These are phyloP conservation scores for Arachis hypogaea DNA, from an alignment of 306 rosid species.

Conservation along the genomic window DNA sequence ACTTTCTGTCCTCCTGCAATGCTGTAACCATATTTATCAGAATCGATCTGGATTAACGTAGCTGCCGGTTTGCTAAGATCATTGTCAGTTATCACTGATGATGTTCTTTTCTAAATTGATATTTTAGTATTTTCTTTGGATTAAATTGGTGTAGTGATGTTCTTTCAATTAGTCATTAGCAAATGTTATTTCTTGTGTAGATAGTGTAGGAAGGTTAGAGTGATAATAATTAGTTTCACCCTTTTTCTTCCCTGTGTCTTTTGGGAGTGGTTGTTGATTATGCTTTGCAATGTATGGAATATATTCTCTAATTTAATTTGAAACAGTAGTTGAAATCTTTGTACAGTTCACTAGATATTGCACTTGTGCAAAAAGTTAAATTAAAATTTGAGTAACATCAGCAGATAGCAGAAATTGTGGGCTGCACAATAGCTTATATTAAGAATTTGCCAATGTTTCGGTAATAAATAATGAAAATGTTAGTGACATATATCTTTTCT, in stretches of 20 bases:
- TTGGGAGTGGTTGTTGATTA: background rate
- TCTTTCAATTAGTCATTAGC: conserved; percentile 10
- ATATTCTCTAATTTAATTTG: conserved; percentile 17
- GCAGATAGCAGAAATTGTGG: no score
- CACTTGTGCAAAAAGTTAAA: background rate
- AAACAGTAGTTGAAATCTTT: conserved; percentile 2
- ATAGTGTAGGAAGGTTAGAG: conserved; percentile 13
- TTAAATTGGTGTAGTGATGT: conserved; percentile 19
- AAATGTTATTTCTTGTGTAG: conserved; percentile 2
- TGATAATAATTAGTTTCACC: conserved; percentile 8
- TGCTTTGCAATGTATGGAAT: conserved; percentile 30
- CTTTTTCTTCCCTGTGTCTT: background rate
- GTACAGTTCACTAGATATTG: background rate
- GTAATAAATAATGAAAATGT: no score
- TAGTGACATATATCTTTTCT: no score
- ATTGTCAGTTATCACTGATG: conserved; percentile 23
- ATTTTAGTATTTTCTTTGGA: conserved; percentile 15
- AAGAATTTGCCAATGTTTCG: no score
- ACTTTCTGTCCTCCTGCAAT: conserved; percentile 86
- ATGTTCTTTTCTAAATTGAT: background rate
- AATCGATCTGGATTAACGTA: conserved; percentile 21
- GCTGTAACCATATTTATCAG: background rate
- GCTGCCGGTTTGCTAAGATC: conserved; percentile 26
- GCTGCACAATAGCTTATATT: no score
- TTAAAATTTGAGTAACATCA: conserved; percentile 11